phyloP scores from a whole-genome alignment of 2,329 filamentous ascomycete genomes.

The Xylaria sp. region DNA sequence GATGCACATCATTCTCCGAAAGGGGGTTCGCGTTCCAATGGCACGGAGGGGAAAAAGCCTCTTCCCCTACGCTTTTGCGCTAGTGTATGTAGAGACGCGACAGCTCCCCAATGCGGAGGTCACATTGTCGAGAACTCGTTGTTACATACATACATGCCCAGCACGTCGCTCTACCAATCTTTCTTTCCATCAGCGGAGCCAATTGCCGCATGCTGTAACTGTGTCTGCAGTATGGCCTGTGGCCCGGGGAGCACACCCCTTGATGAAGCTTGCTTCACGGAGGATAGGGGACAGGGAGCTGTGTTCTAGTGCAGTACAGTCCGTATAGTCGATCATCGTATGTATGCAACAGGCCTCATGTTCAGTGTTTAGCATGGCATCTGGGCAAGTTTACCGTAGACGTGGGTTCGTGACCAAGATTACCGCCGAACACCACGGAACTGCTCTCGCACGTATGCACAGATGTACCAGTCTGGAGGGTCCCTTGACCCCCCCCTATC shows the following conservation, averaged over 20 bases:
- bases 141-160: constrained; percentile 31
- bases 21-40: constrained; percentile 34
- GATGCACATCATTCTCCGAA: constrained; percentile 38
- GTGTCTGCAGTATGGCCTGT: constrained; percentile 22
- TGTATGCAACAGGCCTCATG: constrained; percentile 17
- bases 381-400: constrained; percentile 22
- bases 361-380: constrained; percentile 30
- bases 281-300: constrained; percentile 21
- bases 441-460: constrained; percentile 8
- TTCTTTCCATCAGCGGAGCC: constrained; percentile 18
- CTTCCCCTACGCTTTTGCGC: constrained; percentile 29
- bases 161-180: constrained; percentile 11
- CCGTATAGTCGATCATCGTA: constrained; percentile 31
- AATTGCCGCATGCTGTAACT: constrained; percentile 30
- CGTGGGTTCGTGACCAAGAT: constrained; percentile 25
- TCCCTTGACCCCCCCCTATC: constrained; percentile 19
- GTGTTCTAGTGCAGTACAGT: constrained; percentile 24
- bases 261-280: constrained; percentile 27
- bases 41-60: constrained; percentile 36
- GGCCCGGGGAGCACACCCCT: constrained; percentile 25
- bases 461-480: constrained; percentile 3
- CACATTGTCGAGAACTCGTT: constrained; percentile 39
- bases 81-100: constrained; percentile 36
- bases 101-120: constrained; percentile 48
- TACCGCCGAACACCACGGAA: constrained; percentile 25